phyloP scores from a whole-genome alignment of 139 green algal species.

The Pleodorina starrii region DNA sequence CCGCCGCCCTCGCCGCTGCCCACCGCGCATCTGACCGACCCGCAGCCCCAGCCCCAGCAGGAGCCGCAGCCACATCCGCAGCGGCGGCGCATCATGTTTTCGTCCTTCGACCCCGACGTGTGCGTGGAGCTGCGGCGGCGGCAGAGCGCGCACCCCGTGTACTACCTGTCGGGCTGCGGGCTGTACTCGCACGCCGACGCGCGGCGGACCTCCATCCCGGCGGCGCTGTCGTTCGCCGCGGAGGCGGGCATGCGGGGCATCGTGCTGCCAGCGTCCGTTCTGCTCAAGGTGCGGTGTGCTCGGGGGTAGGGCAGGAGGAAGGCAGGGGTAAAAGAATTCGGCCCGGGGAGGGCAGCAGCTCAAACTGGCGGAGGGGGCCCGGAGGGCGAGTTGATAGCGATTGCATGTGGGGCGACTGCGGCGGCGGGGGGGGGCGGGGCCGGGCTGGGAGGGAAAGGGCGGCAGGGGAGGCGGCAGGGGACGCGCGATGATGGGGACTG shows the following conservation, averaged over 20 bases:
- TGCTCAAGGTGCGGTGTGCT: slow-evolving; percentile 32
- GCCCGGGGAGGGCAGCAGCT: no score
- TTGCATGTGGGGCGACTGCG: no score
- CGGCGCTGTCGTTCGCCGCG: slow-evolving; percentile 76
- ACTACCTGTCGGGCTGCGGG: slow-evolving; percentile 85
- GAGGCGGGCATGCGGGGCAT: slow-evolving; percentile 74
- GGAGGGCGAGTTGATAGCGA: no score
- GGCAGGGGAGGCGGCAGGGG: no score
- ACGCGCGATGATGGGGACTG: no score
- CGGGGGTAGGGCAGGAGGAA: no score
- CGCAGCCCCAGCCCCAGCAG: neutral
- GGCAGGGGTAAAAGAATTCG: no score
- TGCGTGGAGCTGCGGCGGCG: slow-evolving; percentile 67
- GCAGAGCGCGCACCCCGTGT: slow-evolving; percentile 73
- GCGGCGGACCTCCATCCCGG: slow-evolving; percentile 77
- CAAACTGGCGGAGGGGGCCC: no score
- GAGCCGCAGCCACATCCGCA: neutral
- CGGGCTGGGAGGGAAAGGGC: no score
- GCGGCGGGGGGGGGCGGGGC: no score
- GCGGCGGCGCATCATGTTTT: slow-evolving; percentile 76
- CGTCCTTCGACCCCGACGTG: slow-evolving; percentile 91
- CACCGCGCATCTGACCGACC: neutral
- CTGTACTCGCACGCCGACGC: slow-evolving; percentile 73
- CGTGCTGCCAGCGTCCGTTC: slow-evolving; percentile 58
- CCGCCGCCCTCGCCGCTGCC: neutral